Conservation (phyloP, 345 rosid species). For the Lepidium sativum region DNA sequence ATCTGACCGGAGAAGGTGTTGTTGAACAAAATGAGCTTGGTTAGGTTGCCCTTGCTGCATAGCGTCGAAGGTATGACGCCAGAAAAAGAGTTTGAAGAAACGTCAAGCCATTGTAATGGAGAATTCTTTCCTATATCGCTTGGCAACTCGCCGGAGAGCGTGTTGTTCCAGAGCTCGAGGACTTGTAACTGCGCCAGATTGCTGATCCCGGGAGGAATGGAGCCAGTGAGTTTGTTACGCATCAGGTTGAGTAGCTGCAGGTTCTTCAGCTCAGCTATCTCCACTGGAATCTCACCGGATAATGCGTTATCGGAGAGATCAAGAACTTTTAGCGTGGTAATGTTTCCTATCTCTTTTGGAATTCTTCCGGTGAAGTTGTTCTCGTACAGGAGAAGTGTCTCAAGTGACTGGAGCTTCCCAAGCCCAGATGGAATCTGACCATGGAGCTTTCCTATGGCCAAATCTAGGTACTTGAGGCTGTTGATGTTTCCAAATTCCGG, state of each 20-base stretch:
- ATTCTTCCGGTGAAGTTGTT: slow-evolving; percentile 63
- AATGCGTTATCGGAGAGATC: slow-evolving; percentile 76
- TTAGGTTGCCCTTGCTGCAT: slow-evolving; percentile 71
- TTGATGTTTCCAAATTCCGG: slow-evolving; percentile 60
- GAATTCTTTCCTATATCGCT: slow-evolving; percentile 63
- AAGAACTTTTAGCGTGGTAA: slow-evolving; percentile 49
- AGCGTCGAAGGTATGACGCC: slow-evolving; percentile 58
- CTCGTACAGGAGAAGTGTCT: slow-evolving; percentile 56
- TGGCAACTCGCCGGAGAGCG: slow-evolving; percentile 75
- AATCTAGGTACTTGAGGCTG: slow-evolving; percentile 67
- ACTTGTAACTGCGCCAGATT: slow-evolving; percentile 42
- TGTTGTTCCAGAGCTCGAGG: slow-evolving; percentile 92
- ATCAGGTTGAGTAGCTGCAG: slow-evolving; percentile 75
- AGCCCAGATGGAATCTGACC: slow-evolving; percentile 69
- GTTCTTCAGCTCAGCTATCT: slow-evolving; percentile 51
- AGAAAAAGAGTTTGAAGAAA: slow-evolving; percentile 73
- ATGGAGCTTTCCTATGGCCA: slow-evolving; percentile 60
- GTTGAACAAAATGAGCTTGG: slow-evolving; percentile 85
- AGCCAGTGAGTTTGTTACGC: slow-evolving; percentile 70
- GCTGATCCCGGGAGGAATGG: slow-evolving; percentile 50
- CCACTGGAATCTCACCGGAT: slow-evolving; percentile 54
- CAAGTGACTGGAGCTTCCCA: slow-evolving; percentile 53
- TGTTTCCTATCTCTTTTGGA: slow-evolving; percentile 56
- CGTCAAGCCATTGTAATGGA: slow-evolving; percentile 73
- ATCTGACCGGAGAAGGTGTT: slow-evolving; percentile 72